Evolutionary conservation across 2,329 filamentous ascomycete genomes (phyloP).

Genomic region (Talaromyces sp.): DNA sequence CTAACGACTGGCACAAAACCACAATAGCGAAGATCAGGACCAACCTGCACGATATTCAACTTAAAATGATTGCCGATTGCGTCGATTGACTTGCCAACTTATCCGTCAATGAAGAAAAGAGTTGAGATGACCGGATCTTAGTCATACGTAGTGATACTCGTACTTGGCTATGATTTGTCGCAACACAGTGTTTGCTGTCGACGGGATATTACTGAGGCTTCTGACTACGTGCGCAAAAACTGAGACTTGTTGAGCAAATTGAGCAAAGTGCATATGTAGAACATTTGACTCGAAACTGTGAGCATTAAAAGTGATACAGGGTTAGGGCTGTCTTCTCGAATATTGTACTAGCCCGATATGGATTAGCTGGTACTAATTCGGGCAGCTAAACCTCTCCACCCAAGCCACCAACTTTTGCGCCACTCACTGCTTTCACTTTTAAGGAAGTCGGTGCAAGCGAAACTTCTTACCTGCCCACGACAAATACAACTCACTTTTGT

Average conservation of each 20-base stretch:
- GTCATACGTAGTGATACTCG: not conserved
- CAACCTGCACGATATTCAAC: not conserved
- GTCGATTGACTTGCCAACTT: not conserved
- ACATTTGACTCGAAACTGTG: not conserved
- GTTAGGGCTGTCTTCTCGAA: not conserved
- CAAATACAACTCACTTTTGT: not conserved
- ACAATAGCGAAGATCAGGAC: not conserved
- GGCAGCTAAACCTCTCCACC: not conserved
- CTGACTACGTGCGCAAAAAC: not conserved
- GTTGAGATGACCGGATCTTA: not conserved
- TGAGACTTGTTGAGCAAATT: not conserved
- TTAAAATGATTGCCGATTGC: not conserved
- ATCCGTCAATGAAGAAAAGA: not conserved
- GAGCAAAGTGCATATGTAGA: no score
- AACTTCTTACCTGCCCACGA: not conserved
- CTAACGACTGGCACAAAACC: not conserved
- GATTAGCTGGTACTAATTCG: not conserved
- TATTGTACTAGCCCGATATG: not conserved
- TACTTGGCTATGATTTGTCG: not conserved
- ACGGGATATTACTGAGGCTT: not conserved
- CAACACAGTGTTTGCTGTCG: not conserved
- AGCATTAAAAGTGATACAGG: not conserved
- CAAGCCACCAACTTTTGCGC: conserved; percentile 5
- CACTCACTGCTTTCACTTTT: not conserved
- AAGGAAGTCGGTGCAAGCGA: not conserved